Conservation (phyloP, 225 moss, liverwort and hornwort genomes). For the Physcomitrium patens region DNA sequence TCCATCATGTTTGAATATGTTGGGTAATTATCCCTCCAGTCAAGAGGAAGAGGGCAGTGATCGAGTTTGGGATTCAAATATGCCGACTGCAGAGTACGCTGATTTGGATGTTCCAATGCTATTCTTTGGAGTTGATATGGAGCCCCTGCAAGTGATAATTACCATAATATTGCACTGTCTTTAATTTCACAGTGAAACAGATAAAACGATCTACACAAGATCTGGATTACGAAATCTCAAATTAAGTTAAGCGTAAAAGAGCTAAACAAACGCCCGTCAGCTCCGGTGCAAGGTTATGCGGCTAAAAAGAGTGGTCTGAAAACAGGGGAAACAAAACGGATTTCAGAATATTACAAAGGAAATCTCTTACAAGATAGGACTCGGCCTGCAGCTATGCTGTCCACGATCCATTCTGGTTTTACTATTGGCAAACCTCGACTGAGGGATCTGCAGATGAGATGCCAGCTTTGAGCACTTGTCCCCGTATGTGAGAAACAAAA, state of each 20-base stretch:
- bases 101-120: conserved; percentile 84
- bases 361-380: conserved; percentile 77
- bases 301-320: conserved; percentile 3
- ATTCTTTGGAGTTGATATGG: conserved; percentile 86
- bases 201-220: not conserved
- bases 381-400: conserved; percentile 81
- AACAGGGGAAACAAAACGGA: conserved; percentile 14
- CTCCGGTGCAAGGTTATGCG: not conserved
- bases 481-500: not conserved
- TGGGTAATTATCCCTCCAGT: conserved; percentile 48
- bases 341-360: not conserved
- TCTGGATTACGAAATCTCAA: conserved; percentile 1
- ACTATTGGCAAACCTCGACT: conserved; percentile 98
- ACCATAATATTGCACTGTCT: conserved; percentile 1
- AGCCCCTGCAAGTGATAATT: conserved; percentile 62
- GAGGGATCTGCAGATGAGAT: conserved; percentile 62
- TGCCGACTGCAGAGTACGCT: conserved; percentile 69
- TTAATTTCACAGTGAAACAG: conserved; percentile 10
- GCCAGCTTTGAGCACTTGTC: conserved; percentile 24
- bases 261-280: not conserved
- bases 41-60: conserved; percentile 41
- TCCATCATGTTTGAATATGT: conserved; percentile 27
- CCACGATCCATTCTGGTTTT: conserved; percentile 94
- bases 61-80: conserved; percentile 62
- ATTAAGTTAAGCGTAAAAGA: not conserved